These are phyloP conservation scores for Colletotrichum tofieldiae DNA, from an alignment of 2,329 filamentous ascomycete genomes.

Conservation along the genomic window DNA sequence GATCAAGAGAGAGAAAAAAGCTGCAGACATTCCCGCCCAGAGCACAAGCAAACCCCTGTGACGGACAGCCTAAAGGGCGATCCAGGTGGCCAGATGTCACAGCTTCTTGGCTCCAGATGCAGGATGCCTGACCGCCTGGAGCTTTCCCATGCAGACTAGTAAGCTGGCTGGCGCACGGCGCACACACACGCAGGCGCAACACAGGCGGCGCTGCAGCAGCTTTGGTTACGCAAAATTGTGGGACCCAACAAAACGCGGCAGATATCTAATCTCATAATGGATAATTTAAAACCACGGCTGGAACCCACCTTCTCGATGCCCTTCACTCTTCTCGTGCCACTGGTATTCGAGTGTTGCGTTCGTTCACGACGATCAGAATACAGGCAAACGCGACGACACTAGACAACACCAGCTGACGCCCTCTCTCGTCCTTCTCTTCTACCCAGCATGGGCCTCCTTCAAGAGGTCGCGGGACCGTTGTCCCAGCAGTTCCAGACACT, in stretches of 20 bases:
- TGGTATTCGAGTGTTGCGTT: conserved; percentile 16
- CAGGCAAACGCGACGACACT: conserved; percentile 18
- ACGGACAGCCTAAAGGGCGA: conserved; percentile 6
- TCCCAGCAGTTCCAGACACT: conserved; percentile 66
- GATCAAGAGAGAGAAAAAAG: background rate
- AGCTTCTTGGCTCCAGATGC: conserved; percentile 21
- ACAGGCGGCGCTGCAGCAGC: background rate
- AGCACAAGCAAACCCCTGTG: conserved; percentile 21
- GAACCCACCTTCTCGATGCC: conserved; percentile 24
- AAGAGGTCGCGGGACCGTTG: conserved; percentile 66
- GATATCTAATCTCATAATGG: conserved; percentile 41
- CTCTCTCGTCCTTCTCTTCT: conserved; percentile 7
- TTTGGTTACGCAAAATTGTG: conserved; percentile 32
- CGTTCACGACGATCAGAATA: conserved; percentile 13
- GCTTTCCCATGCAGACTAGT: background rate
- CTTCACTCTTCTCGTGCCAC: conserved; percentile 26
- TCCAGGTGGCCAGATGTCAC: conserved; percentile 28
- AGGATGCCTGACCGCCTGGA: conserved; percentile 37
- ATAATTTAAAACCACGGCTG: conserved; percentile 41
- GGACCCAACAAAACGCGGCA: conserved; percentile 40
- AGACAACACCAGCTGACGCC: conserved; percentile 19
- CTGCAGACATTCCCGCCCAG: background rate
- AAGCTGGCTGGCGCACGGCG: conserved; percentile 5
- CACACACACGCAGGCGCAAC: conserved; percentile 7
- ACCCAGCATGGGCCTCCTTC: conserved; percentile 68